Evolutionary conservation across 495 filamentous ascomycete genomes (phyloP), one percentile per base, ranked within the genome.

Genomic region (Hypoxylon crocopeplum): DNA sequence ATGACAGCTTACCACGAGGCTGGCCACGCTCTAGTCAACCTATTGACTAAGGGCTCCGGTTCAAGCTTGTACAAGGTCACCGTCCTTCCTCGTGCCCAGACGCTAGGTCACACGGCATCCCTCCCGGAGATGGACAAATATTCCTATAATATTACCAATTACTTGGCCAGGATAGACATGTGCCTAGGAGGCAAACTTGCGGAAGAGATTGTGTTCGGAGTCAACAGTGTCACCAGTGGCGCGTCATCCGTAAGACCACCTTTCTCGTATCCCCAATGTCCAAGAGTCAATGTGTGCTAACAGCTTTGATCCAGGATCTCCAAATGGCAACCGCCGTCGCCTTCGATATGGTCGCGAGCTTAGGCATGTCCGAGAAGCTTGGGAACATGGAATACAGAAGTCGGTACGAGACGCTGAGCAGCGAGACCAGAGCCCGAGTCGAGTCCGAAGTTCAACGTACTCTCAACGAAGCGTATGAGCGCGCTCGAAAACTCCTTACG

Each of bases 1-100:
- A 86, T 92, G 80, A 98, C 94, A 29, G 94, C 94, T 1, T 98
- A 98, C 64, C 94, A 98, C 74, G 94, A 98, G 73, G 94, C 92
- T 52, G 94, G 94, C 1, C 94, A 98, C 73, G 92, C 95, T 2
- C 82, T 98, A 5, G 90, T 97, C 63, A 86, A 84, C 19, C 84
- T 96, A 69, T 90, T 91, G 56, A 91, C 91, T 8, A 73, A 78
- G 46, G 80, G 84, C 29, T 84, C 82, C 4, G 80, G 86, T 13
- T 84, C 79, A 29, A 90, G 88, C 3, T 76, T 98, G 6, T 96
- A 98, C 82, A 98, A 98, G 75, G 92, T 95, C 50, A 98, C 94
- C 4, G 92, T 98, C 56, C 89, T 98, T 68, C 92, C 94, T 30
- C 87, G 95, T 51, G 94, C 94, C 8, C 84, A 86, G 65, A 80